phyloP scores from a whole-genome alignment of 2,329 filamentous ascomycete species.

The Hypocrella siamensis region DNA sequence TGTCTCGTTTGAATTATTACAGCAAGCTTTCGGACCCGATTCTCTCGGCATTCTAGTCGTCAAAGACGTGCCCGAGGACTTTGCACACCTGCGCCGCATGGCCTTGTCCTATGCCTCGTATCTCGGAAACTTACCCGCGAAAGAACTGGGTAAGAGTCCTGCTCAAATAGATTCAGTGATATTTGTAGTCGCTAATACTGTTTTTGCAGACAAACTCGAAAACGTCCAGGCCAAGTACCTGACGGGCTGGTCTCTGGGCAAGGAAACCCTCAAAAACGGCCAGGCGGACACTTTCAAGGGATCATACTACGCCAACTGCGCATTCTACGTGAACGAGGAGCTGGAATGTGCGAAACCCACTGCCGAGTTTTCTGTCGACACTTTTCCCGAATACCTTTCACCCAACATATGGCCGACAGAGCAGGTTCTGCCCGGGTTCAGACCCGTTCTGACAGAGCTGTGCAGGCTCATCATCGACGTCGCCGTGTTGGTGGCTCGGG shows the following conservation, averaged over 20 bases:
- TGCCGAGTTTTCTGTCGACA: constrained; percentile 35
- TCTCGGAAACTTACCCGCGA: constrained; percentile 61
- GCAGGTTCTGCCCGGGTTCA: constrained; percentile 58
- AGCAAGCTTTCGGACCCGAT: constrained; percentile 74
- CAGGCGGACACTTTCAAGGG: constrained; percentile 69
- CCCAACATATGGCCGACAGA: constrained; percentile 78
- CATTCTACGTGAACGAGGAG: constrained; percentile 52
- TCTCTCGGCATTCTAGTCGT: constrained; percentile 92
- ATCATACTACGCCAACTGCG: constrained; percentile 73
- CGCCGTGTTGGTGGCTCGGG: constrained; percentile 74
- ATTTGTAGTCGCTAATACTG: constrained; percentile 2
- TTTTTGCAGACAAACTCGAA: constrained; percentile 34
- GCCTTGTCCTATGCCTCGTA: constrained; percentile 81
- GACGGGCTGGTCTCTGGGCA: constrained; percentile 66
- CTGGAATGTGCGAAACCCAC: constrained; percentile 49
- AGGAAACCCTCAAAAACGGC: constrained; percentile 65
- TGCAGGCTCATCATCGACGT: constrained; percentile 80
- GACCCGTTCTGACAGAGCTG: constrained; percentile 53
- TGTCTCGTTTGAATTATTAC: constrained; percentile 51
- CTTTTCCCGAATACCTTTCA: constrained; percentile 77
- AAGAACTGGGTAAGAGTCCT: constrained; percentile 47
- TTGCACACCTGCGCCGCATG: constrained; percentile 52
- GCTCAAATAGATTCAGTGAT: too few relatives aligned
- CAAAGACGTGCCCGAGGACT: constrained; percentile 62
- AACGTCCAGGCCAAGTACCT: constrained; percentile 47